These are phyloP conservation scores for Kingdonia uniflora DNA, from an alignment of 164 flowering plant genomes.

Conservation along the genomic window DNA sequence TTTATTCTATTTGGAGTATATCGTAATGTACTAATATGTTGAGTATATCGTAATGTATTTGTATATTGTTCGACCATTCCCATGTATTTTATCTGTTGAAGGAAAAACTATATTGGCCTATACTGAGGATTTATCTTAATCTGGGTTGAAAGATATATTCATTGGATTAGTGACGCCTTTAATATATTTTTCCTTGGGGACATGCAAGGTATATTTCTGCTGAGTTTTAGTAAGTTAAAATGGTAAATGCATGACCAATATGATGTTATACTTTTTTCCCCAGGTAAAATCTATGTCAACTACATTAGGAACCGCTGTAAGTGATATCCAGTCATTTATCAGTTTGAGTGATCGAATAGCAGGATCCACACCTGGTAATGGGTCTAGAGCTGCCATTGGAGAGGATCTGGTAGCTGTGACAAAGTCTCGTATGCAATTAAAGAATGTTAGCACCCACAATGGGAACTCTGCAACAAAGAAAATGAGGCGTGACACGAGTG, in stretches of 20 bases:
- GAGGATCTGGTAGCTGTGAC: constrained; percentile 95
- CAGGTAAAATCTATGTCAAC: constrained; percentile 74
- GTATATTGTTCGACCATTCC: no score
- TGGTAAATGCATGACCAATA: not conserved
- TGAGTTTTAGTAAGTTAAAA: not conserved
- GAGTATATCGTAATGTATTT: no score
- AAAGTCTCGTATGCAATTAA: constrained; percentile 81
- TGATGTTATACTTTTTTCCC: constrained; percentile 1
- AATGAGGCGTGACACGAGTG: constrained; percentile 74
- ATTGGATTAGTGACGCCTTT: no score
- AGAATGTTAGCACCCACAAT: constrained; percentile 53
- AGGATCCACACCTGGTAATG: constrained; percentile 90
- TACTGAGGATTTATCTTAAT: no score
- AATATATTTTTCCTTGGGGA: not conserved
- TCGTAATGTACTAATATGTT: no score
- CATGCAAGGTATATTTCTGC: not conserved
- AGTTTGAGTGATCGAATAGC: constrained; percentile 82
- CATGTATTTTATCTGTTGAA: no score
- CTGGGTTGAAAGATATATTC: no score
- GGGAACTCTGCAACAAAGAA: constrained; percentile 52
- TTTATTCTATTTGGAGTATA: no score
- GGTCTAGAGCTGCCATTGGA: constrained; percentile 93
- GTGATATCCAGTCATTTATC: constrained; percentile 76
- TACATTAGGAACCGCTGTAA: constrained; percentile 52
- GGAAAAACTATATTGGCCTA: no score